Base-by-base conservation (phyloP, 345 rosid species). In the Schrenkiella parvula region DNA sequence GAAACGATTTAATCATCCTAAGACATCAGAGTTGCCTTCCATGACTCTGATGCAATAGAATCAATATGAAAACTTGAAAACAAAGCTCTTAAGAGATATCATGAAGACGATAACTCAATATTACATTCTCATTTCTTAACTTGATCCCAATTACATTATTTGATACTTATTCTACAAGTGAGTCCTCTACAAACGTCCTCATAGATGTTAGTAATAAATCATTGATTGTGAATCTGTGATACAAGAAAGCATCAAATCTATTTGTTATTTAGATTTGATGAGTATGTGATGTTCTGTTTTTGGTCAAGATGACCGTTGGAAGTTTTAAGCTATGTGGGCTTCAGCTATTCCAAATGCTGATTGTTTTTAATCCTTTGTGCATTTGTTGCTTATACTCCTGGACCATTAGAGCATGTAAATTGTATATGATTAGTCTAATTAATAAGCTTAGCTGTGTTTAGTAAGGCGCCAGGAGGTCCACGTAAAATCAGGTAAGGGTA, bases 401-500 rank as follows among this genome's bases (percentile, higher is more conserved):
- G n/a, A n/a, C n/a, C n/a, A n/a, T n/a, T n/a, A n/a, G n/a, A n/a
- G n/a, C n/a, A n/a, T n/a, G 52, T 4, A 47, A 47, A 47, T 47
- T 22, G 50, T 18, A 44, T 18, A 44, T 48, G 55, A 64, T 64
- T 64, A 18, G 41, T 10, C 22, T 32, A 22, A 56, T 34, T 56
- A 10, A 56, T 6, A 3, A 34, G 59, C 37, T 52, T 39, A 67
- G 72, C 62, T 67, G 72, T 44, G 15, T 67, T 67, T 38, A 12
- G 62, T 8, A 51, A 51, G n/a, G 60, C 47, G 59, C 71, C 18
- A 39, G 71, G 38, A 28, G 38, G 26, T 43, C 50, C 35, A 60
- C 19, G 25, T 1, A 38, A 43, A 29, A 11, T 17, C 68, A 67
- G 26, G 72, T 7, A 44, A 32, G 73, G 73, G 43, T 8, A 43